A percentile compares a stretch with the other conserved stretches of the same genome.
Evolutionary conservation across 768 basidiomycete genomes (phyloP).

Genomic region (Rickenella mellea): DNA sequence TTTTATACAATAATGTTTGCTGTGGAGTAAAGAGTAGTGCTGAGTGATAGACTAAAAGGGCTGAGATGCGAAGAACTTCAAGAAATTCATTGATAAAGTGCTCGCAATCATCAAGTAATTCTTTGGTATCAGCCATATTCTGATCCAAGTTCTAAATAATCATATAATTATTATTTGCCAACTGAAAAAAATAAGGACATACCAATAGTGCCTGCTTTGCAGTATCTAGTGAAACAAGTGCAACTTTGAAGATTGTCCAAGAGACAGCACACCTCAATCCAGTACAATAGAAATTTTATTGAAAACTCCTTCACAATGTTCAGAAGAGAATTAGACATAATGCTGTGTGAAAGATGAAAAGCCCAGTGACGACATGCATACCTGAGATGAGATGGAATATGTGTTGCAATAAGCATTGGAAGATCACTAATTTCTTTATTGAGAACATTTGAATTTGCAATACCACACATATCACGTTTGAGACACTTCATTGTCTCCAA

Average conservation of each 20-base stretch:
- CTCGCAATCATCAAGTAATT: conserved; percentile 7
- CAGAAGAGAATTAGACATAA: conserved; percentile 2
- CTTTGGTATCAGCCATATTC: too few relatives aligned
- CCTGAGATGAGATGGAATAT: conserved; percentile 9
- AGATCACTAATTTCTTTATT: neutral
- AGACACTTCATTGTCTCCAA: neutral
- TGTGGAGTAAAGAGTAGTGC: conserved; percentile 3
- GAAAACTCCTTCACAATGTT: conserved; percentile 8
- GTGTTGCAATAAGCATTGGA: neutral
- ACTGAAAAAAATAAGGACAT: too few relatives aligned
- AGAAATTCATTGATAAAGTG: conserved; percentile 6
- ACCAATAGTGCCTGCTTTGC: neutral
- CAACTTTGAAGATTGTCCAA: conserved; percentile 3
- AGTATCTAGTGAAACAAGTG: neutral
- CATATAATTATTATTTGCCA: too few relatives aligned
- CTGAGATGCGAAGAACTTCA: conserved; percentile 6
- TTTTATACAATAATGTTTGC: neutral
- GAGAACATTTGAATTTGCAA: too few relatives aligned
- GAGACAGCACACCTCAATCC: conserved; percentile 16
- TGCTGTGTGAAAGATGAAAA: conserved; percentile 12
- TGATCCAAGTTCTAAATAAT: too few relatives aligned
- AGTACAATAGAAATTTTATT: conserved; percentile 10
- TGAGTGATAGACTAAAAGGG: conserved; percentile 8
- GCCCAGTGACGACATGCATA: conserved; percentile 16
- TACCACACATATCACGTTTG: conserved; percentile 2